Evolutionary conservation across 805 yeast genomes (phyloP).

Genomic region (Nadsonia fulvescens): DNA sequence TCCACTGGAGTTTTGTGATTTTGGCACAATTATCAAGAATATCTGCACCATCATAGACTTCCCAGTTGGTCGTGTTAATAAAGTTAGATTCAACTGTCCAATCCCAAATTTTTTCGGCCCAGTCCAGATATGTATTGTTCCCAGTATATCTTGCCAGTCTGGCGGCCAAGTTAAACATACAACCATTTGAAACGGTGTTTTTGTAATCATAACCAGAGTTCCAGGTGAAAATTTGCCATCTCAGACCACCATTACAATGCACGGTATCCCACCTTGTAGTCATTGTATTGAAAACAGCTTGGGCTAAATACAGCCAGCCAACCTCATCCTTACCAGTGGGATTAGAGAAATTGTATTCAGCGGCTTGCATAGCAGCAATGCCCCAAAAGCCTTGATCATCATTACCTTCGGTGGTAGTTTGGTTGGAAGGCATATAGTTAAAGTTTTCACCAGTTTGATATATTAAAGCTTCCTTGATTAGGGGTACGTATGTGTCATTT

Average conservation of each 20-base stretch:
- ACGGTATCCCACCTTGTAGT: slow-evolving; percentile 54
- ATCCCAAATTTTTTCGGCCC: slow-evolving; percentile 53
- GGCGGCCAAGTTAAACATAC: slow-evolving; percentile 65
- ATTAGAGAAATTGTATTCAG: slow-evolving; percentile 67
- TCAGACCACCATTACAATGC: slow-evolving; percentile 55
- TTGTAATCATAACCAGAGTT: slow-evolving; percentile 77
- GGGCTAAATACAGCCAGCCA: slow-evolving; percentile 62
- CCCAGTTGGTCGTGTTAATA: slow-evolving; percentile 19
- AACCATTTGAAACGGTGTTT: slow-evolving; percentile 72
- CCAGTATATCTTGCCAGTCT: slow-evolving; percentile 63
- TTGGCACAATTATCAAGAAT: slow-evolving; percentile 30
- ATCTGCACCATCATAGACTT: slow-evolving; percentile 56
- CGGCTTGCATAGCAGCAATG: slow-evolving; percentile 65
- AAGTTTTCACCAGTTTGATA: slow-evolving; percentile 49
- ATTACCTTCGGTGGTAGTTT: slow-evolving; percentile 72
- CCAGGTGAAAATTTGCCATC: slow-evolving; percentile 89
- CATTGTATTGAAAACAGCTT: slow-evolving; percentile 80
- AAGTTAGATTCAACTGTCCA: slow-evolving; percentile 42
- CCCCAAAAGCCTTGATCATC: slow-evolving; percentile 96
- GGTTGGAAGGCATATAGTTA: slow-evolving; percentile 67
- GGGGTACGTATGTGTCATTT: slow-evolving; percentile 41
- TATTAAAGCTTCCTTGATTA: slow-evolving; percentile 43
- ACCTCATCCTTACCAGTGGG: slow-evolving; percentile 42
- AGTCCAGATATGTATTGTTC: slow-evolving; percentile 53
- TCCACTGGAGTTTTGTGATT: slow-evolving; percentile 43